Percentiles rank a stretch among this genome's conserved stretches.
Evolutionary conservation across 345 rosid species (phyloP).

Genomic region (Noccaea bulbosa): DNA sequence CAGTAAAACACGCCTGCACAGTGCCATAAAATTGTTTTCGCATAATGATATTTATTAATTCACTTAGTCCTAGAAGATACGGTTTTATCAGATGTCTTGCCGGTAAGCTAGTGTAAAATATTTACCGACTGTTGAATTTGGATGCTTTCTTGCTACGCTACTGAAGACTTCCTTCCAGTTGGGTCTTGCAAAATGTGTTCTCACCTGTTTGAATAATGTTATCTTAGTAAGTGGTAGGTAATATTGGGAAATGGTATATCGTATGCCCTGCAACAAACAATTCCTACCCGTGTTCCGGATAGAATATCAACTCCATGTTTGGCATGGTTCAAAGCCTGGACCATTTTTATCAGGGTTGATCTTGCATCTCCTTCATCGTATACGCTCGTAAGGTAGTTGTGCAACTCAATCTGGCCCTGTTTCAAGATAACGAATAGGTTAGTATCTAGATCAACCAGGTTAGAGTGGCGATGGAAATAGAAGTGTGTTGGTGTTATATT

Average conservation of each 20-base stretch:
- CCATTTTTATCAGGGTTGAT: slow-evolving; percentile 94
- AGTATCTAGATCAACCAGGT: slow-evolving; percentile 2
- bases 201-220: slow-evolving; percentile 59
- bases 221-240: slow-evolving; percentile 7
- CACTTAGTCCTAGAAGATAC: too few relatives aligned
- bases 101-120: slow-evolving; percentile 19
- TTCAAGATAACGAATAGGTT: slow-evolving; percentile 21
- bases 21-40: slow-evolving; percentile 6
- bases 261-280: too few relatives aligned
- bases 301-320: slow-evolving; percentile 94
- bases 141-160: slow-evolving; percentile 84
- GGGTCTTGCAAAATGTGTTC: slow-evolving; percentile 97
- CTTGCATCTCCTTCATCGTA: slow-evolving; percentile 99
- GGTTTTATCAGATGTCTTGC: slow-evolving; percentile 14
- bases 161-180: slow-evolving; percentile 89
- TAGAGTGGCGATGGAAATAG: not conserved
- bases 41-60: not conserved
- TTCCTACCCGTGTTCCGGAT: slow-evolving; percentile 95
- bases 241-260: too few relatives aligned
- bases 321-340: slow-evolving; percentile 96
- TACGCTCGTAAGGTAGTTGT: slow-evolving; percentile 94
- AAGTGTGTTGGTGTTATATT: slow-evolving; percentile 36
- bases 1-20: slow-evolving; percentile 93
- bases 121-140: slow-evolving; percentile 78
- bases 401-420: slow-evolving; percentile 95